Conservation (phyloP, 768 basidiomycete genomes). For the Neoboletus subvelutipes region DNA sequence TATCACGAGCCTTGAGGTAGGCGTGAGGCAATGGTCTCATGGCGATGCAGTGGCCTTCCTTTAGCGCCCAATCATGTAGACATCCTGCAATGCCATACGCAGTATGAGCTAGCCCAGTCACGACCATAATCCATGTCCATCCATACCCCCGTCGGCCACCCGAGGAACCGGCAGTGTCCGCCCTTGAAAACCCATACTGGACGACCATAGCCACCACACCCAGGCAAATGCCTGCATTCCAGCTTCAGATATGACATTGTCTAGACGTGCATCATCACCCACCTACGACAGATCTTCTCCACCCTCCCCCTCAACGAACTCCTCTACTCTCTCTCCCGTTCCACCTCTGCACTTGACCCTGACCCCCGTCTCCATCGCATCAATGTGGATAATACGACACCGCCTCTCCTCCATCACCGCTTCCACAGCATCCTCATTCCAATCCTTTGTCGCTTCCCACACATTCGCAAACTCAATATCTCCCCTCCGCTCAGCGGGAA, state of each 20-base stretch:
- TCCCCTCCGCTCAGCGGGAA: conserved; percentile 43
- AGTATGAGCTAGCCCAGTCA: too few relatives aligned
- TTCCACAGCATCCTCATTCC: conserved; percentile 88
- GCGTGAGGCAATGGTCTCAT: too few relatives aligned
- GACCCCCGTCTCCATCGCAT: not conserved
- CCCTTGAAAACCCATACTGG: not conserved
- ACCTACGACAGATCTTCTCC: conserved; percentile 34
- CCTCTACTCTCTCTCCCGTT: not conserved
- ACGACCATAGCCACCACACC: not conserved
- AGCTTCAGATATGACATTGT: not conserved
- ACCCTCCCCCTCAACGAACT: conserved; percentile 34
- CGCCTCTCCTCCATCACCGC: conserved; percentile 69
- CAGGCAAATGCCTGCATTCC: not conserved
- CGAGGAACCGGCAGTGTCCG: too few relatives aligned
- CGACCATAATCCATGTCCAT: too few relatives aligned
- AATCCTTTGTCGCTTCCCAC: conserved; percentile 87
- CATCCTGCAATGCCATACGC: too few relatives aligned
- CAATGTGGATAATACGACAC: conserved; percentile 58
- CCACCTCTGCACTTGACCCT: not conserved
- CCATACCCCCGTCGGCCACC: too few relatives aligned
- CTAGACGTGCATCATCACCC: not conserved
- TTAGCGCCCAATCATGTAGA: too few relatives aligned
- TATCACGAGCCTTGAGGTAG: too few relatives aligned
- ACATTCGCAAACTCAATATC: conserved; percentile 84
- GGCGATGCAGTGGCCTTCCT: too few relatives aligned